A percentile compares a stretch with the other conserved stretches of the same genome.
phyloP scores from a whole-genome alignment of 2,329 filamentous ascomycete species.

The Fusarium musae region DNA sequence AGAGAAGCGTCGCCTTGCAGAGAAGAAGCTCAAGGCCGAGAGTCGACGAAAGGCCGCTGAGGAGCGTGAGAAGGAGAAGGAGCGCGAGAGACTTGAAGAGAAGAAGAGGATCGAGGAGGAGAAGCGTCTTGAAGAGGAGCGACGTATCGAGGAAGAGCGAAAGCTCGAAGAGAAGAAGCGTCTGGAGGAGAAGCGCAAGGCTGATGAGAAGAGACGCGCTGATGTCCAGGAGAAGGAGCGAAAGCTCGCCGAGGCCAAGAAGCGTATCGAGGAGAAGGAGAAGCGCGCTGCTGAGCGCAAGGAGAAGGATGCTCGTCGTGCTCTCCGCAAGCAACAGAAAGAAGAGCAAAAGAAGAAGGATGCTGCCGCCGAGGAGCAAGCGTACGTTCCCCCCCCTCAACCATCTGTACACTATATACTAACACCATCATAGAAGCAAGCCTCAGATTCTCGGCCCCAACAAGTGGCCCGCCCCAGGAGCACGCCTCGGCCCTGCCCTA shows the following conservation, averaged over 20 bases:
- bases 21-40: conserved; percentile 15
- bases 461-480: conserved; percentile 14
- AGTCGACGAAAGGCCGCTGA: conserved; percentile 9
- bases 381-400: background rate
- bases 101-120: conserved; percentile 18
- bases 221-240: conserved; percentile 6
- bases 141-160: conserved; percentile 10
- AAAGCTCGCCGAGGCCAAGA: conserved; percentile 9
- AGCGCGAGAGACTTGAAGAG: conserved; percentile 3
- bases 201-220: conserved; percentile 9
- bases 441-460: conserved; percentile 17
- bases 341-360: conserved; percentile 21
- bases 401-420: background rate
- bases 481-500: conserved; percentile 13
- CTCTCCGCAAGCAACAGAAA: conserved; percentile 18
- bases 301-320: conserved; percentile 22
- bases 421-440: conserved; percentile 4
- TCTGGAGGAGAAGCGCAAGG: conserved; percentile 11
- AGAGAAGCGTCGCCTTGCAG: conserved; percentile 10
- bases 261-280: conserved; percentile 14
- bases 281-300: conserved; percentile 20
- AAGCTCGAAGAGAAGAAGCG: conserved; percentile 20
- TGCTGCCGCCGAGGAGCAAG: conserved; percentile 10
- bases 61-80: conserved; percentile 11
- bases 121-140: conserved; percentile 5